Evolutionary conservation across 163 green algal species (phyloP).

Genomic region (Trebouxia gelatinosa): DNA sequence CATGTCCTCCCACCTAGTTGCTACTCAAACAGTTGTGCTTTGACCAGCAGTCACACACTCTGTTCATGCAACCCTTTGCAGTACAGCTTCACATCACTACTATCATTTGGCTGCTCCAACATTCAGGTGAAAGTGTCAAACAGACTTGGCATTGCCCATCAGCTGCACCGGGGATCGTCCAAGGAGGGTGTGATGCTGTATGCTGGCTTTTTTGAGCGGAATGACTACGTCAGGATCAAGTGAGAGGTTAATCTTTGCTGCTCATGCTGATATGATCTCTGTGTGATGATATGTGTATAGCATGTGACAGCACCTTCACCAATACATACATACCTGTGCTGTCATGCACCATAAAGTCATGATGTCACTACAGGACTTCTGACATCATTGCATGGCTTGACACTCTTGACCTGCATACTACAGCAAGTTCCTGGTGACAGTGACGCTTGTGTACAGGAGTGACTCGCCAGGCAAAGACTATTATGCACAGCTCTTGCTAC

Average conservation of each 20-base stretch:
- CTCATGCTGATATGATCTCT: too few species aligned
- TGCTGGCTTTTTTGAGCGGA: neutral
- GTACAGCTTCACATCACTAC: too few species aligned
- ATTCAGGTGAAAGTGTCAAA: neutral
- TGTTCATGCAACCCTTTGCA: too few species aligned
- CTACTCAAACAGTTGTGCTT: too few species aligned
- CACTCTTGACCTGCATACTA: neutral
- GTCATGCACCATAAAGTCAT: neutral
- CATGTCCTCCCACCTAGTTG: too few species aligned
- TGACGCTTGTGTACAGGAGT: neutral
- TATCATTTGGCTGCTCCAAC: too few species aligned
- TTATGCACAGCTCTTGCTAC: slow-evolving; percentile 4
- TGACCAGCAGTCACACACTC: too few species aligned
- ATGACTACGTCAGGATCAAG: slow-evolving; percentile 1
- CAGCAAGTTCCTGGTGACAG: neutral
- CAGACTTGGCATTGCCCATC: neutral
- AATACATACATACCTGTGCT: slow-evolving; percentile 1
- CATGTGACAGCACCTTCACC: neutral
- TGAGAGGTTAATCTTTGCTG: neutral
- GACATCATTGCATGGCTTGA: too few species aligned
- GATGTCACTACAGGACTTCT: too few species aligned
- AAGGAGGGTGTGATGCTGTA: neutral
- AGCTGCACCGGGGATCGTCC: slow-evolving; percentile 6
- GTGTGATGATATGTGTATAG: neutral
- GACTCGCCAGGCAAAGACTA: neutral